Base-by-base conservation (phyloP, 352 stramenopile genomes). In the Phytophthora parvispora region DNA sequence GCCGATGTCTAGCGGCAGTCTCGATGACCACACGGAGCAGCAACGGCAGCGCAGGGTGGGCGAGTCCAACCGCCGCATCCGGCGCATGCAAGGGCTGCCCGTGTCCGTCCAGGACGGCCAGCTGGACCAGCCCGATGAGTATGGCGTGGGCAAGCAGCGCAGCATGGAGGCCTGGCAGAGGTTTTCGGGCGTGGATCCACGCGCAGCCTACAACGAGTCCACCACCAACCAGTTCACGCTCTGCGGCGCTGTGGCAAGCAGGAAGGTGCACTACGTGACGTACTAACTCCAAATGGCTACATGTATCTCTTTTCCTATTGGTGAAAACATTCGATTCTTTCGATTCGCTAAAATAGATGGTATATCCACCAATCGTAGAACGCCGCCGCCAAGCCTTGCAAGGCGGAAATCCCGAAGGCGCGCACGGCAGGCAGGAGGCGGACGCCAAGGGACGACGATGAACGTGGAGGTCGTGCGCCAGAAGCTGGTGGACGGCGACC, bases 401-500 rank as follows among this genome's bases (percentile, higher is more conserved):
- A 59, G 38, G 16, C 47, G 43, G 50, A 67, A 64, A 60, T 70
- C 57, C 47, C 64, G 58, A 58, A 52, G 38, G 29, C 38, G 51
- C 45, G 60, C 50, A 56, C 40, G 31, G 69, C 57, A 55, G 54
- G 32, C 60, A 80, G 43, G 77, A 42, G 24, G 58, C 74, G 42
- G 42, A 34, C 70, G 68, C 71, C 60, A 69, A 75, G 75, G 42
- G 34, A 64, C 68, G 40, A 78, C 60, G 47, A 96, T 96, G 88
- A 97, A 97, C 74, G 86, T 97, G 52, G 90, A 97, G 59, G 85
- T 89, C 49, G 87, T 94, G 72, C 88, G 89, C 60, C 89, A 95
- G 76, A 91, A 90, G 82, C 80, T 97, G 55, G 80, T 95, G 45
- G 88, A 93, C 38, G 84, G 86, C 67, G 89, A 95, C 57, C 57